Evolutionary conservation across 441 rosid genomes (phyloP).

Genomic region (Erysimum pusillum): DNA sequence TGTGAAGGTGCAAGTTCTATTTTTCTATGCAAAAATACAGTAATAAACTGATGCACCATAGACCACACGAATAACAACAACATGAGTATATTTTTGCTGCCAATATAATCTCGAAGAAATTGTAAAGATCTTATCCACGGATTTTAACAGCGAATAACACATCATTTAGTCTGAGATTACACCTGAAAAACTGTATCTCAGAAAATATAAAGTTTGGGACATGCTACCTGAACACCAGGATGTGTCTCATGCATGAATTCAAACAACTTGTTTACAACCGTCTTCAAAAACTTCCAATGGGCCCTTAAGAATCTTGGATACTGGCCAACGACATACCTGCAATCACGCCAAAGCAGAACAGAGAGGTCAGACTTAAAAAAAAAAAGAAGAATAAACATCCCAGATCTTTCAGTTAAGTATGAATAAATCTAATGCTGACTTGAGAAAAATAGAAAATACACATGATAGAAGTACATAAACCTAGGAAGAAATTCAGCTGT

Average conservation of each 20-base stretch:
- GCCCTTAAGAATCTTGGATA: constrained; percentile 99
- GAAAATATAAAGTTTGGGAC: constrained; percentile 7
- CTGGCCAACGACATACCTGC: constrained; percentile 99
- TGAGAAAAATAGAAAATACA: constrained; percentile 15
- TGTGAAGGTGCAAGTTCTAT: background rate
- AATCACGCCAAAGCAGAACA: constrained; percentile 36
- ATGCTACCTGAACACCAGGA: constrained; percentile 97
- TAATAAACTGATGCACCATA: constrained; percentile 9
- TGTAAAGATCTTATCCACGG: background rate
- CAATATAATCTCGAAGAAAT: constrained; percentile 7
- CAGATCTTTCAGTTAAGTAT: constrained; percentile 11
- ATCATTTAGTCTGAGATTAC: constrained; percentile 1
- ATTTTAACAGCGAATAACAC: background rate
- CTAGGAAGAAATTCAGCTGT: constrained; percentile 10
- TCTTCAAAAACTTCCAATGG: constrained; percentile 99
- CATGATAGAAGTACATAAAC: background rate
- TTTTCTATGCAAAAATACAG: background rate
- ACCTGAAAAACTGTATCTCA: constrained; percentile 8
- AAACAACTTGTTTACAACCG: constrained; percentile 98
- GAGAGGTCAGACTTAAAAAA: background rate
- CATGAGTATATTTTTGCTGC: background rate
- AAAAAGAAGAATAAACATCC: background rate
- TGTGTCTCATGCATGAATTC: constrained; percentile 99
- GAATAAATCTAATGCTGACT: constrained; percentile 3
- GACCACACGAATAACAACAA: constrained; percentile 5